Percentiles rank a stretch among this genome's conserved stretches.
These are phyloP conservation scores for Lentinus brumalis DNA, from an alignment of 768 basidiomycete genomes.

Conservation along the genomic window DNA sequence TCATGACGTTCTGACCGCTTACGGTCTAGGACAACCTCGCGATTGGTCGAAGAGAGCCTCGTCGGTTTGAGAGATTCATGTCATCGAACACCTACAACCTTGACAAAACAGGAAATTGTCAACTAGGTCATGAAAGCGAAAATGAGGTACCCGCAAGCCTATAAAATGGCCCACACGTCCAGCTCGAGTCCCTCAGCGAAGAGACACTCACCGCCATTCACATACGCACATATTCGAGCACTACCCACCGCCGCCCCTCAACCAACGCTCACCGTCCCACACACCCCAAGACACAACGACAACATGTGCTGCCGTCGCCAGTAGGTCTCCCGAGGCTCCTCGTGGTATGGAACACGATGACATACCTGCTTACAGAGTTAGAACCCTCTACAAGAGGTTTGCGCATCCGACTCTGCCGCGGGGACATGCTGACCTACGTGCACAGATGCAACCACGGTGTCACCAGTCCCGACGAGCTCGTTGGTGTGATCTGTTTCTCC, in stretches of 20 bases:
- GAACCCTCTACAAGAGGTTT: slow-evolving; percentile 42
- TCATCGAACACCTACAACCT: not conserved
- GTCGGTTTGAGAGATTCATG: not conserved
- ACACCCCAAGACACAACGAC: not conserved
- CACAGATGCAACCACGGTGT: slow-evolving; percentile 50
- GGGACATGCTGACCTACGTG: not conserved
- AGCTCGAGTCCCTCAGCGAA: not conserved
- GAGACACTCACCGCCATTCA: not conserved
- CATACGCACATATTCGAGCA: not conserved
- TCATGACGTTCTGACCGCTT: slow-evolving; percentile 1
- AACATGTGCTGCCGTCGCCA: slow-evolving; percentile 58
- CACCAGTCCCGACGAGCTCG: slow-evolving; percentile 39
- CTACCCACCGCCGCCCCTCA: not conserved
- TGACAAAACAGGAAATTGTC: not conserved
- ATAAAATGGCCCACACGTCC: slow-evolving; percentile 2
- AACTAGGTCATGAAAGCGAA: not conserved
- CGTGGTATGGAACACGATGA: not conserved
- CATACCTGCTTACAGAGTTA: slow-evolving; percentile 36
- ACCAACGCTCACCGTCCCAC: not conserved
- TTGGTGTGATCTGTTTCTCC: not conserved
- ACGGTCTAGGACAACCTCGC: slow-evolving; percentile 5
- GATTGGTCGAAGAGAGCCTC: not conserved
- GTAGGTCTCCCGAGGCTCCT: slow-evolving; percentile 37
- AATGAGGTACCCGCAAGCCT: not conserved
- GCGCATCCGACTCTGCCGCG: not conserved